Evolutionary conservation across 1,139 yeast species (phyloP), one percentile per base, ranked within the genome.

Genomic region (Taphrina pruni): DNA sequence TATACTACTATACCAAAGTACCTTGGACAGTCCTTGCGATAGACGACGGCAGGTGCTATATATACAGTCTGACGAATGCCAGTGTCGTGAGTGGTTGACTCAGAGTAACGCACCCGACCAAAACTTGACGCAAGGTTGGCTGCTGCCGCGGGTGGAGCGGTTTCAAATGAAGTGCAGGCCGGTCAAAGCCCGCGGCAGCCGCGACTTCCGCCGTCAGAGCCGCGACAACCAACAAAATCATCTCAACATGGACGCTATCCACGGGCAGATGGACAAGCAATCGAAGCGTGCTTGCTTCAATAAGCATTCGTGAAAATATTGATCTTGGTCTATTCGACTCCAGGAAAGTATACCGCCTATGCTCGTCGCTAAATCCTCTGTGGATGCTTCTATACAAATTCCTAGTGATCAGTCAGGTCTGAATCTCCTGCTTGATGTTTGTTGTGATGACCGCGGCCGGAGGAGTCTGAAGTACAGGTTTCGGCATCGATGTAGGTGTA

Each of bases 351-450:
- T 26, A 14, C 48, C 48, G 48, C 48, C 48, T 45, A 45, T 45
- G 48, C 48, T 45, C 12, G n/a, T 45, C 43, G 48, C 48, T 45
- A 45, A 45, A 2, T 45, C 20, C 11, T 39, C n/a, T 12, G 3
- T 8, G 48, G 9, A 45, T 12, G 48, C n/a, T 7, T n/a, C 48
- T 45, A 14, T 45, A 7, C 32, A 26, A 26, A 26, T 26, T 26
- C 32, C 32, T 26, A 26, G 32, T 26, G 32, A 26, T 26, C 32
- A 26, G 11, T 50, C 60, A 56, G 17, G 60, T 35, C 17, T 38
- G 36, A 41, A 56, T 56, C 11, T 56, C 60, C 60, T 56, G 60
- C 60, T 56, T 56, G 48, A 56, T 35, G 35, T 6, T 21, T 35
- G 54, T 50, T 9, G 12, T 11, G 54, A 50, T 50, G n/a, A 26